These are phyloP conservation scores for Aspergillus spinulosporus DNA, from an alignment of 2,329 filamentous ascomycete species.

Conservation along the genomic window DNA sequence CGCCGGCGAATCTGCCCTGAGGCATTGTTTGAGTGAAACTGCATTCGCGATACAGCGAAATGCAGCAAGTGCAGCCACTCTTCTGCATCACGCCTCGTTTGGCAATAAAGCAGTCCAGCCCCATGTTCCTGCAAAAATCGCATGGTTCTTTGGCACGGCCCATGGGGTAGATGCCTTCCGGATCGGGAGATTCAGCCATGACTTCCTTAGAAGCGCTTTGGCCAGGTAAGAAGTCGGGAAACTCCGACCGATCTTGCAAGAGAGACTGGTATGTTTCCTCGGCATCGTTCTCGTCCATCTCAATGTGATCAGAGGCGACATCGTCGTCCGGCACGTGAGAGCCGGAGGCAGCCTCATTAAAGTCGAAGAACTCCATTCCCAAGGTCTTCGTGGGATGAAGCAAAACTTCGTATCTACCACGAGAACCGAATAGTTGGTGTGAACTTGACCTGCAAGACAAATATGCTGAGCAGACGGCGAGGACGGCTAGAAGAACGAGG, in stretches of 20 bases:
- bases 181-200: constrained; percentile 22
- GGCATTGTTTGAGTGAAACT: constrained; percentile 48
- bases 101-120: constrained; percentile 50
- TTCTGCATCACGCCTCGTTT: constrained; percentile 46
- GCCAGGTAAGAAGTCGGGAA: constrained; percentile 35
- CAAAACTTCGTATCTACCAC: not conserved
- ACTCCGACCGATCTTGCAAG: constrained; percentile 43
- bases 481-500: not conserved
- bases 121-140: constrained; percentile 48
- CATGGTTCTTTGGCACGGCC: constrained; percentile 47
- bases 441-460: not conserved
- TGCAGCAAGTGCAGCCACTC: constrained; percentile 48
- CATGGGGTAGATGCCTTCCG: constrained; percentile 44
- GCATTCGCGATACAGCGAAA: constrained; percentile 49
- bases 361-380: constrained; percentile 51
- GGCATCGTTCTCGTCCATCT: constrained; percentile 42
- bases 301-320: constrained; percentile 39
- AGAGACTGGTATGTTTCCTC: constrained; percentile 42
- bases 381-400: not conserved
- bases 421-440: not conserved
- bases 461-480: too few relatives aligned
- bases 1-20: constrained; percentile 36
- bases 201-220: constrained; percentile 24
- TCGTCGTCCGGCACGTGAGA: constrained; percentile 41
- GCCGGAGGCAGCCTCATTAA: constrained; percentile 46